A percentile compares a stretch with the other conserved stretches of the same genome.
phyloP scores from a whole-genome alignment of 345 rosid species.

The Pistacia atlantica region DNA sequence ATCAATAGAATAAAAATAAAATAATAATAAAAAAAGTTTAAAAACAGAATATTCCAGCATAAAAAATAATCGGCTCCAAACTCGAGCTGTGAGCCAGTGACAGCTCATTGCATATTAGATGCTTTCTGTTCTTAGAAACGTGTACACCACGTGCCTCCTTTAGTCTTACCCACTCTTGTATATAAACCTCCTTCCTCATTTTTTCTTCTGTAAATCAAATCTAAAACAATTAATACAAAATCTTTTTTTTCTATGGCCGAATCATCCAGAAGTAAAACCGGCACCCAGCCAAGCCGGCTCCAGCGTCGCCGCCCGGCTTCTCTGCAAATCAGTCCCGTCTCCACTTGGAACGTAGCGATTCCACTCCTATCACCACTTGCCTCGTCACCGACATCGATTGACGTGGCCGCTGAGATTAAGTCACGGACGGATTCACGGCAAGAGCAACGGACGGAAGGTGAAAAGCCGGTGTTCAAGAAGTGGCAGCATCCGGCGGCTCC shows the following conservation, averaged over 20 bases:
- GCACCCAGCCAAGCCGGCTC: slow-evolving; percentile 62
- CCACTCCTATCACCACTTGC: slow-evolving; percentile 87
- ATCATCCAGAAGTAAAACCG: slow-evolving; percentile 28
- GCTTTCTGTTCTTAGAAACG: slow-evolving; percentile 14
- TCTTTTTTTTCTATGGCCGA: slow-evolving; percentile 27
- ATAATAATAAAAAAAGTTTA: background rate
- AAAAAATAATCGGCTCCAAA: slow-evolving; percentile 10
- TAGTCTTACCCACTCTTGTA: too few species aligned
- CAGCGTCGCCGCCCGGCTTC: slow-evolving; percentile 80
- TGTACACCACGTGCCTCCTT: slow-evolving; percentile 24
- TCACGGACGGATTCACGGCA: slow-evolving; percentile 35
- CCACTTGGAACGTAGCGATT: slow-evolving; percentile 79
- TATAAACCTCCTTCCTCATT: background rate
- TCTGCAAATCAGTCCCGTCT: slow-evolving; percentile 52
- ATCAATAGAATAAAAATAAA: too few species aligned
- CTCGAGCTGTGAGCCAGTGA: slow-evolving; percentile 14
- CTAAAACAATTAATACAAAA: too few species aligned
- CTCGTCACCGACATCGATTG: slow-evolving; percentile 48
- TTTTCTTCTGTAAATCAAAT: background rate
- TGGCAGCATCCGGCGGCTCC: slow-evolving; percentile 99
- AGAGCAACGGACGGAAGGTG: slow-evolving; percentile 33
- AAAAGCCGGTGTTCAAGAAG: slow-evolving; percentile 59
- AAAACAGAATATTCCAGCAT: background rate
- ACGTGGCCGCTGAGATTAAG: slow-evolving; percentile 32
- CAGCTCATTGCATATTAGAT: slow-evolving; percentile 9